Conservation (phyloP, 768 basidiomycete genomes). For the Kwoniella newhampshirensis region DNA sequence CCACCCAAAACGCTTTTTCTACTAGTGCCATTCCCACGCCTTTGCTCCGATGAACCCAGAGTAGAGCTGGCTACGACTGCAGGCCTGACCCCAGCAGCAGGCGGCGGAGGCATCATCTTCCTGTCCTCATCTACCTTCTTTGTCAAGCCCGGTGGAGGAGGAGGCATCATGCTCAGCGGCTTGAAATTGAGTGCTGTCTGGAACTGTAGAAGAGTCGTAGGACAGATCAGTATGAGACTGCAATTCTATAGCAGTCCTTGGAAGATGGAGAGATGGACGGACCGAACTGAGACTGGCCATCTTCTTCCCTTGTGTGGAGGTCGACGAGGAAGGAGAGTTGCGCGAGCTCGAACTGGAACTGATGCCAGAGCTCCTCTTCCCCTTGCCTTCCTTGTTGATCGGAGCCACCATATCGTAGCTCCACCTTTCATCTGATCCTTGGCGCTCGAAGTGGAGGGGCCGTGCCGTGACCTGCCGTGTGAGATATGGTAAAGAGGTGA, state of each 20-base stretch:
- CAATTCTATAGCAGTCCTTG: neutral
- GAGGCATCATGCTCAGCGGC: slow-evolving; percentile 10
- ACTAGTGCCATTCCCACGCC: neutral
- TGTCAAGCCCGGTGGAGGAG: slow-evolving; percentile 3
- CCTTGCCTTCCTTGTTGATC: neutral
- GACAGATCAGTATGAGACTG: neutral
- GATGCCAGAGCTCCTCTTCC: slow-evolving; percentile 1
- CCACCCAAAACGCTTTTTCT: too few relatives aligned
- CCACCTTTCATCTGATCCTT: too few relatives aligned
- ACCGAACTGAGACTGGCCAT: slow-evolving; percentile 44
- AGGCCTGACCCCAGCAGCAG: slow-evolving; percentile 20
- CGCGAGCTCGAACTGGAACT: slow-evolving; percentile 5
- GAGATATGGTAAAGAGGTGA: too few relatives aligned
- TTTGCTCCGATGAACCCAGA: too few relatives aligned
- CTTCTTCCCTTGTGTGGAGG: slow-evolving; percentile 25
- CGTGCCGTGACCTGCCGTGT: too few relatives aligned
- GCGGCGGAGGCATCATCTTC: slow-evolving; percentile 41
- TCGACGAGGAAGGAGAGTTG: neutral
- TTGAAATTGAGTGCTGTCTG: slow-evolving; percentile 41
- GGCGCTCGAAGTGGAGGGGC: too few relatives aligned
- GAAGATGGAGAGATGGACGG: slow-evolving; percentile 11
- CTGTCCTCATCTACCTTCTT: slow-evolving; percentile 24
- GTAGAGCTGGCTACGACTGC: too few relatives aligned
- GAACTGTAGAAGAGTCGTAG: slow-evolving; percentile 20
- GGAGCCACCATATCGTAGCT: slow-evolving; percentile 1